Conservation (phyloP, 768 basidiomycete species). For the Obba rivulosa region DNA sequence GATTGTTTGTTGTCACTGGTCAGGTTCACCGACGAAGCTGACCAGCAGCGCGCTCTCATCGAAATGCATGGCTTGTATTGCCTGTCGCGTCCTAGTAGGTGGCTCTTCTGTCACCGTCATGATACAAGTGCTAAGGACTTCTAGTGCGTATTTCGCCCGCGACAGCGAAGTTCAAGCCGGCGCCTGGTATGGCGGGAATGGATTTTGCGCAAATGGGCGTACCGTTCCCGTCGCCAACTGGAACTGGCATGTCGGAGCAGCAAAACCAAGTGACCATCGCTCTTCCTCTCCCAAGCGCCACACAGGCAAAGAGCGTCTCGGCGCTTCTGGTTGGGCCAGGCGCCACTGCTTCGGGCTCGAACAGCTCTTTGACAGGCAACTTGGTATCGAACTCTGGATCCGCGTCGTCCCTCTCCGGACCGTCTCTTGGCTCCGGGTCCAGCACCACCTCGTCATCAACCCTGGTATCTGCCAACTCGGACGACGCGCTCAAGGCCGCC, state of each 20-base stretch:
- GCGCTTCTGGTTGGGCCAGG: slow-evolving; percentile 51
- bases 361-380: slow-evolving; percentile 18
- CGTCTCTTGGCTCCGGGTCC: slow-evolving; percentile 27
- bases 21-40: slow-evolving; percentile 83
- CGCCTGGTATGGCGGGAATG: slow-evolving; percentile 32
- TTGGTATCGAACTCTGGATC: slow-evolving; percentile 36
- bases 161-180: slow-evolving; percentile 79
- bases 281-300: slow-evolving; percentile 40
- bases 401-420: slow-evolving; percentile 29
- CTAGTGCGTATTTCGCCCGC: slow-evolving; percentile 89
- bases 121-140: slow-evolving; percentile 15
- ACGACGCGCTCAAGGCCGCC: slow-evolving; percentile 47
- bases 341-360: slow-evolving; percentile 16
- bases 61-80: slow-evolving; percentile 93
- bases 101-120: slow-evolving; percentile 1
- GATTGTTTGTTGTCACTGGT: slow-evolving; percentile 13
- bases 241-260: slow-evolving; percentile 24
- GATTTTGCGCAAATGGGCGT: slow-evolving; percentile 34
- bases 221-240: slow-evolving; percentile 6
- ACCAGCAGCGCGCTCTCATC: slow-evolving; percentile 84
- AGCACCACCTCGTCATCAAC: slow-evolving; percentile 49
- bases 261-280: slow-evolving; percentile 40
- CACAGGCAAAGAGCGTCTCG: slow-evolving; percentile 61
- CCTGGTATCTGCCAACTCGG: slow-evolving; percentile 42
- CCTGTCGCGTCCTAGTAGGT: slow-evolving; percentile 81